These are phyloP conservation scores for Coprinellus aureogranulatus DNA, from an alignment of 768 basidiomycete genomes.

Conservation along the genomic window DNA sequence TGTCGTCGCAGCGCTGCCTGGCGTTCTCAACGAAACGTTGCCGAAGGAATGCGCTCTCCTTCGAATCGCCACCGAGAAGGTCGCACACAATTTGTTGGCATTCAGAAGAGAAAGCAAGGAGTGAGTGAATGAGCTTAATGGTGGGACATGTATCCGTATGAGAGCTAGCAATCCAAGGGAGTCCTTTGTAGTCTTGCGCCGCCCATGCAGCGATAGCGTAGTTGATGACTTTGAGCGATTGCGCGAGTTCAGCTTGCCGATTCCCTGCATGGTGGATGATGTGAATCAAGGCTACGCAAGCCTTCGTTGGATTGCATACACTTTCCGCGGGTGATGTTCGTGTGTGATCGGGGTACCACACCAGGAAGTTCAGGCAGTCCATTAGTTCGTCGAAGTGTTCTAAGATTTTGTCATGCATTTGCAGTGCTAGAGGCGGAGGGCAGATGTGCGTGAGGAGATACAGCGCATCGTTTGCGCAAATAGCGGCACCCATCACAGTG, in stretches of 20 bases:
- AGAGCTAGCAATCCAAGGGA: background rate
- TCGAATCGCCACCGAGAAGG: background rate
- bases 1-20: background rate
- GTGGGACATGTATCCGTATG: background rate
- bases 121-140: background rate
- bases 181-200: background rate
- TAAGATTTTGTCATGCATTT: background rate
- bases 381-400: background rate
- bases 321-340: background rate
- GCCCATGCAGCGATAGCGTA: background rate
- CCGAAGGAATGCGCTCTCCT: background rate
- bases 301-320: background rate
- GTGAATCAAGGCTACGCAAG: background rate
- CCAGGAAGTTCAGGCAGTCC: background rate
- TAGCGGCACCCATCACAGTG: background rate
- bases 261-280: background rate
- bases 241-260: background rate
- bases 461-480: background rate
- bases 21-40: background rate
- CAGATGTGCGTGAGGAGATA: background rate
- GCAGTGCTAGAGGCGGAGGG: background rate
- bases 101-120: background rate
- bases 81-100: background rate
- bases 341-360: background rate
- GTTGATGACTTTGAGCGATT: background rate